Percentiles rank a stretch among this genome's conserved stretches.
Conservation (phyloP, 352 stramenopile species). For the Nothophytophthora sp. region DNA sequence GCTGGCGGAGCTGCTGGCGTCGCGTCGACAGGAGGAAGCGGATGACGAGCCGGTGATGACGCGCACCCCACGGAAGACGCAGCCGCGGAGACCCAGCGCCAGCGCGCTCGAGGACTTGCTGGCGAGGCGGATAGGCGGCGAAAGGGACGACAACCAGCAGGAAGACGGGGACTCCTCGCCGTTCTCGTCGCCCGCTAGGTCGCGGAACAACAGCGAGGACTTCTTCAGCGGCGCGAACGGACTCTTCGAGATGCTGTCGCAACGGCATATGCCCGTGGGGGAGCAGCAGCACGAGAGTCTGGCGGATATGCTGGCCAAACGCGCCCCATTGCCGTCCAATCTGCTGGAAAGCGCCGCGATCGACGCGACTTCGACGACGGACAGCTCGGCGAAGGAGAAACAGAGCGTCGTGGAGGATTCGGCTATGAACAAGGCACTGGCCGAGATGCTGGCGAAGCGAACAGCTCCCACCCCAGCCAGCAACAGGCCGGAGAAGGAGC, state of each 20-base stretch:
- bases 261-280: constrained; percentile 36
- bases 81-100: constrained; percentile 26
- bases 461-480: constrained; percentile 11
- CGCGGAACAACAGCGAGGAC: constrained; percentile 32
- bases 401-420: constrained; percentile 11
- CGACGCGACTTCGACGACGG: no score
- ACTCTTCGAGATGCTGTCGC: constrained; percentile 33
- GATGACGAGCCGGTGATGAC: constrained; percentile 18
- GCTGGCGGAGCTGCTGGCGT: constrained; percentile 19
- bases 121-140: constrained; percentile 21
- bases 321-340: constrained; percentile 5
- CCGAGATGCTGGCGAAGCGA: constrained; percentile 38
- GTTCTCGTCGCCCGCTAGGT: constrained; percentile 24
- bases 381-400: no score
- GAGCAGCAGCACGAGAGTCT: constrained; percentile 29
- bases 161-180: constrained; percentile 29
- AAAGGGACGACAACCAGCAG: constrained; percentile 12
- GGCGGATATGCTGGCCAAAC: constrained; percentile 34
- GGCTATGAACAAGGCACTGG: constrained; percentile 29
- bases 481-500: not conserved
- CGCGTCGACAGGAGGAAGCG: constrained; percentile 16
- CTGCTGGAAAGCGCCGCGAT: not conserved
- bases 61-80: constrained; percentile 4
- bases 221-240: constrained; percentile 21
- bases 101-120: constrained; percentile 35